Base-by-base conservation (phyloP, 106 monocot genomes). In the Dactylorhiza incarnata region DNA sequence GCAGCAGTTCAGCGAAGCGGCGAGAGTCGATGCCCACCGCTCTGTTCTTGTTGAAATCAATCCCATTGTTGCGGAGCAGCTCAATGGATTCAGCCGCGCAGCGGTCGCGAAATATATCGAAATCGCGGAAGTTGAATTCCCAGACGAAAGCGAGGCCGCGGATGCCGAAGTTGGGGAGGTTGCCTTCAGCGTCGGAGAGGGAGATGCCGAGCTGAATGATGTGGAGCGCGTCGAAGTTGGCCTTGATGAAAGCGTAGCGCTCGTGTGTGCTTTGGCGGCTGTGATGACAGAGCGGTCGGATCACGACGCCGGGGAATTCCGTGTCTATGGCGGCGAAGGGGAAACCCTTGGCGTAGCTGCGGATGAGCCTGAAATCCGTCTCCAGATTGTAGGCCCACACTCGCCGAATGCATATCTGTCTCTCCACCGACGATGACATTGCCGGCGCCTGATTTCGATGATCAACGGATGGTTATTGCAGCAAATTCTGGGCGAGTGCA, bases 191-290 rank as follows among this genome's bases (percentile, higher is more conserved):
- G 72, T 78, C 75, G 73, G 81, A 87, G 78, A 87, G 84, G 59
- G 84, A 78, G 76, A 87, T 78, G 48, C 84, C 87, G 56, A 87
- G 8, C 76, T 87, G 87, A 78, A 87, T 87, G 43, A 84, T 73
- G 45, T 84, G 23, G 74, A 87, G 81, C 20, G 65, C 51, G 75
- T 87, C 84, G 68, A 87, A 84, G 81, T 87, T 87, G 78, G 67
- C 19, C 52, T 84, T 87, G 68, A 87, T 78, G 55, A 76, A 25
- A 55, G 72, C 47, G 81, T 87, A 87, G 56, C 78, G 75, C 13
- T 78, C 81, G 44, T 45, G 19, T 22, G 75, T 54, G 50, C 75
- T 47, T 7, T 78, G 75, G 74, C 29, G 62, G 65, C 13, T 14
- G 71, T 67, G 76, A 56, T 78, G 80, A 48, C 52, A 15, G n/a